Evolutionary conservation across 75 land plant genomes (phyloP), one percentile per base, ranked within the genome.

Genomic region (Picea glauca): DNA sequence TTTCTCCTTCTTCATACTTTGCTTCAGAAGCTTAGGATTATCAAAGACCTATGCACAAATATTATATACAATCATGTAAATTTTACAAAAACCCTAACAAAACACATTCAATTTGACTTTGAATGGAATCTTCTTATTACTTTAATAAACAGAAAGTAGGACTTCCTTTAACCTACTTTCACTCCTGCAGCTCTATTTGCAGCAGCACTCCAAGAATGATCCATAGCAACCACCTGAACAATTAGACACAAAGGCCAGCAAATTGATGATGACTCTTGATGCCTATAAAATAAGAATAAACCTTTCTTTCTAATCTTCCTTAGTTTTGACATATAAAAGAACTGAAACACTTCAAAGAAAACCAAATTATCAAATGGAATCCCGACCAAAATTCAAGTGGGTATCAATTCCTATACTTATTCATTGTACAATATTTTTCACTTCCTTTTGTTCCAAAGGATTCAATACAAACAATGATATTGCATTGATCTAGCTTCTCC

Each of bases 191-290:
- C 98, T 62, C 98, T 84, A 63, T 85, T 84, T 17, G 87, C 81
- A 3, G 99, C 98, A 23, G 95, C 92, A 66, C 81, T 83, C 98
- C 98, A 95, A 12, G 93, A 86, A 77, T 95, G 95, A 81, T 93
- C 91, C 78, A 85, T 80, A 7, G 85, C 76, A 17, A 89, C 75
- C 13, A 63, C 77, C 85, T 84, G 50, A 9, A 20, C 7, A 79
- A 46, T 26, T 20, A 77, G n/a, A 54, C 74, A 78, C 8, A 3
- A 21, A 62, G 12, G 54, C 11, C 54, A 9, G 54, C 54, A 50
- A 50, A 50, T 1, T 50, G 54, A 50, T 50, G 54, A 50, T 50
- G 11, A 50, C 54, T 50, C 8, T 50, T 50, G 54, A 50, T 50
- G 9, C 54, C 54, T 50, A 50, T 50, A 50, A 50, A 50, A 50